Evolutionary conservation across 805 yeast species (phyloP).

Genomic region (Yamadazyma laniorum): DNA sequence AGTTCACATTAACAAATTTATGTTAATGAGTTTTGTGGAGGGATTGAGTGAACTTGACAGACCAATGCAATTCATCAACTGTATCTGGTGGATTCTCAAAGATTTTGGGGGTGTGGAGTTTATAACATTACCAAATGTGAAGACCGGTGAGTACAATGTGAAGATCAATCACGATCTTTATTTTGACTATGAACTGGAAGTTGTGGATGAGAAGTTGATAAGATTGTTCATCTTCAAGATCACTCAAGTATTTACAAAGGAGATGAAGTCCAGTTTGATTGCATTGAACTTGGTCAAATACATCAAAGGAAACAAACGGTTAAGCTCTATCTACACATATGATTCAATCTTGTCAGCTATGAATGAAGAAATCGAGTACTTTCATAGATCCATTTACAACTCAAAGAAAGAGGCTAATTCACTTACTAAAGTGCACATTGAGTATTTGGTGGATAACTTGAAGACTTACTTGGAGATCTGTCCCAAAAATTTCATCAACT

Average conservation of each 20-base stretch:
- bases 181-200: constrained; percentile 2
- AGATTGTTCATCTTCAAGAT: constrained; percentile 35
- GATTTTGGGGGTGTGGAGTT: constrained; percentile 33
- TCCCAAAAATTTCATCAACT: background rate
- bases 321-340: background rate
- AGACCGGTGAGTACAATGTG: constrained; percentile 1
- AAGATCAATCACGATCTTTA: constrained; percentile 3
- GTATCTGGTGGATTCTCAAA: constrained; percentile 32
- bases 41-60: constrained; percentile 30
- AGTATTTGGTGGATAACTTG: constrained; percentile 3
- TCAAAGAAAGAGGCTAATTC: background rate
- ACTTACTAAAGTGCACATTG: constrained; percentile 8
- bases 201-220: constrained; percentile 31
- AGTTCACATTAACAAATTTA: constrained; percentile 28
- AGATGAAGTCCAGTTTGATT: constrained; percentile 1
- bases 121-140: constrained; percentile 5
- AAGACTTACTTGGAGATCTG: background rate
- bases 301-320: background rate
- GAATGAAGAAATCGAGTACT: constrained; percentile 5
- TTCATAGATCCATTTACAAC: constrained; percentile 3
- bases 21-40: constrained; percentile 30
- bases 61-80: constrained; percentile 25
- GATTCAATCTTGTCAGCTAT: background rate
- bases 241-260: constrained; percentile 1
- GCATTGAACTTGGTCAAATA: constrained; percentile 1